Evolutionary conservation across 225 moss, liverwort and hornwort genomes (phyloP).

Genomic region (Neckera pumila): DNA sequence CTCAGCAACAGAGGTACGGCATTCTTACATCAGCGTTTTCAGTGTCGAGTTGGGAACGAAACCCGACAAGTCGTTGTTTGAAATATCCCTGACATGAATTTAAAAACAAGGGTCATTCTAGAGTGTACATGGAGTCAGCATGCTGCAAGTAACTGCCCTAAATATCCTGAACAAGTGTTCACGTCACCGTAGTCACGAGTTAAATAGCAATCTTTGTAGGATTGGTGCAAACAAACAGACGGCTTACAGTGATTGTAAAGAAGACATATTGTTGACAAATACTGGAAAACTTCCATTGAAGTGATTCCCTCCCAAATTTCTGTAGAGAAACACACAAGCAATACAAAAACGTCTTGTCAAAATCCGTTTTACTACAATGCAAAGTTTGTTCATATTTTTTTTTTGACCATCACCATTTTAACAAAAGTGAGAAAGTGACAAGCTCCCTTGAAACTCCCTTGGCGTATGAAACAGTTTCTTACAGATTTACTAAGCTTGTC

Average conservation of each 20-base stretch:
- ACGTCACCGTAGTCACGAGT: not conserved
- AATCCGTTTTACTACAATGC: not conserved
- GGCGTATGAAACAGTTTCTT: conserved; percentile 16
- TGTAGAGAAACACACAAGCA: not conserved
- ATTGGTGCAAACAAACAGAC: not conserved
- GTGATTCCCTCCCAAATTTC: conserved; percentile 35
- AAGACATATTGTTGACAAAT: conserved; percentile 36
- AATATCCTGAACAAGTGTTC: not conserved
- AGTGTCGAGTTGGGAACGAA: conserved; percentile 54
- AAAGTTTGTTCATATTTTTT: not conserved
- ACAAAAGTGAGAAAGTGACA: not conserved
- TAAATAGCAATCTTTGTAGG: not conserved
- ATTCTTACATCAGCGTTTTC: conserved; percentile 51
- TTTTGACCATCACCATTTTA: not conserved
- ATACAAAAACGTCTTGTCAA: not conserved
- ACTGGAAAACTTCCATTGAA: conserved; percentile 46
- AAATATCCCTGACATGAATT: conserved; percentile 46
- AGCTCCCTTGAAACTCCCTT: not conserved
- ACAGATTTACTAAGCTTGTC: conserved; percentile 50
- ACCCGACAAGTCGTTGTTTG: conserved; percentile 73
- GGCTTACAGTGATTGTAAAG: conserved; percentile 40
- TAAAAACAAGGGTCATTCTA: not conserved
- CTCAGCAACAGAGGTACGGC: not conserved
- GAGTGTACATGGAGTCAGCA: not conserved
- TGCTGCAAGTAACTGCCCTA: not conserved